Conservation (phyloP, 257 asterid genomes). For the Fraxinus americana region DNA sequence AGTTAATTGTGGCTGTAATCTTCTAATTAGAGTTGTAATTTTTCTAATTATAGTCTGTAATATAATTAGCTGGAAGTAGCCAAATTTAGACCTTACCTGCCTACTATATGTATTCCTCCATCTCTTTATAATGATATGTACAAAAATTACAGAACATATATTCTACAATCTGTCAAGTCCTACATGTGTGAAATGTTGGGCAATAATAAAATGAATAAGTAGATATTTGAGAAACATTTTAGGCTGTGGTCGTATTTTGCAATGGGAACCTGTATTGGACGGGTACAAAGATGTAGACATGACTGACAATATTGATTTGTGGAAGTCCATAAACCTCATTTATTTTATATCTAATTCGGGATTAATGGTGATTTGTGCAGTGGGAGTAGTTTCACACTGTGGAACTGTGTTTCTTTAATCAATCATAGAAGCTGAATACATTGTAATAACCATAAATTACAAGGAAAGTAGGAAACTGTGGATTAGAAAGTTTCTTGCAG, state of each 20-base stretch:
- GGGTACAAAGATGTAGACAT: background rate
- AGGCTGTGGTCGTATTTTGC: background rate
- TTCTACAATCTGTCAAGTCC: background rate
- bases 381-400: background rate
- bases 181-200: background rate
- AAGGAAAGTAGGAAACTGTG: background rate
- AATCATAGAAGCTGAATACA: background rate
- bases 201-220: too few species aligned
- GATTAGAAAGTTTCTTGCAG: background rate
- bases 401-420: background rate
- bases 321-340: background rate
- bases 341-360: background rate
- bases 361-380: background rate
- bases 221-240: background rate
- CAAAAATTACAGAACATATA: too few species aligned
- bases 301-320: background rate
- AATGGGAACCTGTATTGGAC: background rate
- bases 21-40: too few species aligned
- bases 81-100: too few species aligned
- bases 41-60: too few species aligned
- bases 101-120: too few species aligned
- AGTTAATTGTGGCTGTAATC: too few species aligned
- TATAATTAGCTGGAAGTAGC: too few species aligned
- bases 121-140: too few species aligned
- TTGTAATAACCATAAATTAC: background rate